phyloP scores from a whole-genome alignment of 257 asterid species.

The Scutellaria galericulata region DNA sequence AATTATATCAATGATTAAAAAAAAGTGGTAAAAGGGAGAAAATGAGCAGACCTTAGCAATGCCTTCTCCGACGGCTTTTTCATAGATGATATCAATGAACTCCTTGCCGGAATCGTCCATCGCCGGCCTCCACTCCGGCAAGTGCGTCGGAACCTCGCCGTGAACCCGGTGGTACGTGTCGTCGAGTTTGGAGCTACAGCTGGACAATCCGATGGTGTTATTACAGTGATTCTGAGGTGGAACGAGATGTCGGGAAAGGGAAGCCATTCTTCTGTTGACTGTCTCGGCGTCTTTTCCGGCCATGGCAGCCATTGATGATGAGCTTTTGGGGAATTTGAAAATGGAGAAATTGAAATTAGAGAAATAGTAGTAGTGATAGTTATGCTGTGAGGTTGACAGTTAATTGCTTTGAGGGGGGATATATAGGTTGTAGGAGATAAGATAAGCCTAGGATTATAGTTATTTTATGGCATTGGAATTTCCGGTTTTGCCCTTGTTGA shows the following conservation, averaged over 20 bases:
- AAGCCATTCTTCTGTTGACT: constrained; percentile 59
- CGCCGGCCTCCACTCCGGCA: constrained; percentile 69
- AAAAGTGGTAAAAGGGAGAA: not conserved
- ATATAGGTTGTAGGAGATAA: constrained; percentile 33
- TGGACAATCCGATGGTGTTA: constrained; percentile 37
- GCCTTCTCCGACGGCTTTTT: constrained; percentile 87
- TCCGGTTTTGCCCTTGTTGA: constrained; percentile 31
- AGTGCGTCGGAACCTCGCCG: constrained; percentile 73
- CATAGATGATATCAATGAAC: constrained; percentile 78
- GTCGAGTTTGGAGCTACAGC: constrained; percentile 64
- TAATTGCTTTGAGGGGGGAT: not conserved
- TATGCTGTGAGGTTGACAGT: not conserved
- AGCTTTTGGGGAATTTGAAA: constrained; percentile 2
- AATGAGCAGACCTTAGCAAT: constrained; percentile 71
- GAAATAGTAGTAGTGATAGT: not conserved
- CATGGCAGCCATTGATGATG: constrained; percentile 53
- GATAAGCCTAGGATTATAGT: constrained; percentile 22
- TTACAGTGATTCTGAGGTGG: constrained; percentile 42
- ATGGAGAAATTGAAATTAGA: not conserved
- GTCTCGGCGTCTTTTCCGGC: constrained; percentile 43
- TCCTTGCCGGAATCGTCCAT: constrained; percentile 73
- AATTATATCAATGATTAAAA: not conserved
- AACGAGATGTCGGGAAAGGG: constrained; percentile 63
- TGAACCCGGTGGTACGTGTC: constrained; percentile 75
- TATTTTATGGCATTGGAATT: not conserved